Base-by-base conservation (phyloP, 768 basidiomycete genomes). In the Hericium rajendrae region DNA sequence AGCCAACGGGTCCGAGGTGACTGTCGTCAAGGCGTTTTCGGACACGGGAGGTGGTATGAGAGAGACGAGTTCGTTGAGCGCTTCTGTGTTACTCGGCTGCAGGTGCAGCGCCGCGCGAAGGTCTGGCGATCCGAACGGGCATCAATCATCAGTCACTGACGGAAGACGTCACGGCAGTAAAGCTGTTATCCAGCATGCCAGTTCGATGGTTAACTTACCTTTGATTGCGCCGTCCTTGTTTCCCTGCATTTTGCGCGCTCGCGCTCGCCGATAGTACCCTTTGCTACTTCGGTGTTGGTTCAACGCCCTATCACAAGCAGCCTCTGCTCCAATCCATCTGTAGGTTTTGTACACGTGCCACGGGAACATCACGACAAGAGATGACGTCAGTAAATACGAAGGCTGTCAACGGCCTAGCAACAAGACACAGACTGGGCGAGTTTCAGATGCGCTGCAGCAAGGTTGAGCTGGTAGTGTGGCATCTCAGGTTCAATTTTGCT, bases 361-460 rank as follows among this genome's bases (percentile, higher is more conserved):
- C 32, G 32, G 32, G 13, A n/a, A 22, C 12, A 22, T 43, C 28
- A 18, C n/a, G 38, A 43, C 13, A 18, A 43, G 41, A 16, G 15
- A 16, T n/a, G 20, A n/a, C 16, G 43, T 46, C n/a, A 46, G 43
- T 46, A 6, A 18, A 15, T 0, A 46, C 6, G n/a, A 15, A 9
- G 11, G 20, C 13, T 26, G 51, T 8, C 15, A n/a, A 56, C 43
- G 15, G 39, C 5, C 24, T 54, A 54, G 57, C 53, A 38, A 46
- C 10, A 53, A 51, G 50, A 43, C 18, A 46, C 84, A 58, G 68
- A 89, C 87, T 84, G 80, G 69, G 74, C 73, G 50, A 88, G 69
- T 65, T 89, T 89, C 38, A 89, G 68, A 66, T 88, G 76, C 0
- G 87, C 86, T 1, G 86, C 86, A 3, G 87, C 87, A 24, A 88